Base-by-base conservation (phyloP, 179 eudicot species). In the Silene coronaria region DNA sequence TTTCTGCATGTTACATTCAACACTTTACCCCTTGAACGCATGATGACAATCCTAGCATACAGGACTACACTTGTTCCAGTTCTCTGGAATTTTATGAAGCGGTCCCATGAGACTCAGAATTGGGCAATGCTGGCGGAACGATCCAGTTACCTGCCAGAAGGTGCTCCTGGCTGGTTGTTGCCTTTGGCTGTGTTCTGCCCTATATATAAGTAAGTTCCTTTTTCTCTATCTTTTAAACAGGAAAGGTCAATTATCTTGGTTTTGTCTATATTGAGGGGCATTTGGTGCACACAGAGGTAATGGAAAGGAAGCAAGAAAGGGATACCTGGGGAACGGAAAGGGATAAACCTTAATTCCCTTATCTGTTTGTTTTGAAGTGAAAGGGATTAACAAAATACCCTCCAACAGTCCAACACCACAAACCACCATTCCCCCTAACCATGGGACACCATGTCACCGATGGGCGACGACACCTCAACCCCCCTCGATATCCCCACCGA, bases 171-270 rank as follows among this genome's bases (percentile, higher is more conserved):
- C 65, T 95, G 97, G 97, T 89, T 92, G 78, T 79, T 95, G 76
- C 99, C 99, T 42, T 82, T 95, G 80, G 88, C 97, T 75, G 99
- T 88, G 71, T 95, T 95, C 87, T 95, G 99, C 79, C 99, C 99
- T 71, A 85, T 95, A 26, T 95, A 95, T 75, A 92, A 91, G 99
- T 95, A 88, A 84, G 97, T 65, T 67, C 26, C 45, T 75, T 66
- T 12, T 65, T 22, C 14, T 45, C 27, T 6, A 2, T 28, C 28
- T 51, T 65, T 34, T n/a, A 13, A 28, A 23, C 58, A 4, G 19
- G 21, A 53, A 53, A 53, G 58, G 3, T 53, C 48, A 42, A 5
- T 42, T 42, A 42, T 42, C 48, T 42, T 42, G 48, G 13, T 42
- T 42, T 11, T 11, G 48, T 38, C 45, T 38, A 38, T 38, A 38